Evolutionary conservation across 306 rosid species (phyloP).

Genomic region (Mimosa pudica): DNA sequence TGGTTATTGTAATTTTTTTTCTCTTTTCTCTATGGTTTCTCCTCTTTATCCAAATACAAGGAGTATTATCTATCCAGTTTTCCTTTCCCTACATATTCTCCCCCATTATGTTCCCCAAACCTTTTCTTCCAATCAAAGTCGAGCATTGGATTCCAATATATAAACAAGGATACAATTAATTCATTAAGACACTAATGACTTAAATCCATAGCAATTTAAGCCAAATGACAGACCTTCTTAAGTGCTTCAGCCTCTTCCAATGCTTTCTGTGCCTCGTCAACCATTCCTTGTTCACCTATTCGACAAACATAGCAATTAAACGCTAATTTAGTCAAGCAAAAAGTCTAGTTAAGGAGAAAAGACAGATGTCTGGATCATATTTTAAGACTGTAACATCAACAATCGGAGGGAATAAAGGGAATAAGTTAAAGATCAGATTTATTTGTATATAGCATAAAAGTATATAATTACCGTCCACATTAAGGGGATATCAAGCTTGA

Average conservation of each 20-base stretch:
- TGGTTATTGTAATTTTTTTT: neutral
- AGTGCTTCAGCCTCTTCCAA: slow-evolving; percentile 99
- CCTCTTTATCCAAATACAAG: neutral
- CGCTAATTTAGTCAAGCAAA: neutral
- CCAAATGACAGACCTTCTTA: slow-evolving; percentile 66
- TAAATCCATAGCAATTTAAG: slow-evolving; percentile 30
- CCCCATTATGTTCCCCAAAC: neutral
- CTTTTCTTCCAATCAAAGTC: neutral
- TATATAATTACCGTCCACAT: slow-evolving; percentile 12
- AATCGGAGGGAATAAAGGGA: neutral
- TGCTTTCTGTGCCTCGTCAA: slow-evolving; percentile 99
- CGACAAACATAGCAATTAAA: slow-evolving; percentile 33
- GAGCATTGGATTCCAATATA: neutral
- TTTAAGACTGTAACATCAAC: slow-evolving; percentile 22
- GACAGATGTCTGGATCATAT: slow-evolving; percentile 1
- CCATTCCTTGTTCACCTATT: slow-evolving; percentile 98
- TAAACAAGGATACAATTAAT: neutral
- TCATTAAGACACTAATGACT: slow-evolving; percentile 7
- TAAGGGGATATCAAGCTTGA: neutral
- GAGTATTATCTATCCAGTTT: neutral
- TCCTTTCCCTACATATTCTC: neutral
- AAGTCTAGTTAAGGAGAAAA: neutral
- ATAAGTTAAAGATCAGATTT: neutral
- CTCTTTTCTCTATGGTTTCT: neutral
- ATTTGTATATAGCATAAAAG: neutral